Base-by-base conservation (phyloP, 345 rosid genomes). In the Linum lewisii region DNA sequence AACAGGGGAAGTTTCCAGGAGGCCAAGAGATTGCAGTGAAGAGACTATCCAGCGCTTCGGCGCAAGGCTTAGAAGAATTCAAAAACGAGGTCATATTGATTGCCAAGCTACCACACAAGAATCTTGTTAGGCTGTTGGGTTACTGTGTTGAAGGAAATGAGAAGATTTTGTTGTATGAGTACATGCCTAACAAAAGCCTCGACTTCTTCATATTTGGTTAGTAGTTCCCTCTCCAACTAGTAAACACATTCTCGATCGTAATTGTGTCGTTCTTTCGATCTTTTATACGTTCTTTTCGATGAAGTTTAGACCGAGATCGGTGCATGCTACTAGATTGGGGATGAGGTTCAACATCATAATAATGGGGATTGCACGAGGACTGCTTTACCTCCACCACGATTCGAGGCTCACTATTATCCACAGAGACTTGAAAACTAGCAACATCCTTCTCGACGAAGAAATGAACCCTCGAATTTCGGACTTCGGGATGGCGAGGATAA, bases 401-500 rank as follows among this genome's bases (percentile, higher is more conserved):
- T 54, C 57, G 16, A 54, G 57, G 29, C 29, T 54, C 32, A 54
- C 26, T 8, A 54, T 54, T 10, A 54, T 54, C 16, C 57, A 54
- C 26, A 54, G 57, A 54, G 57, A 54, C 29, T 2, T 54, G 29
- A 54, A 54, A 23, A 54, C 57, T 5, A 54, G 57, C 57, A 54
- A 54, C 29, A 23, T 54, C 22, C 26, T 54, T 15, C 57, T 54
- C 7, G 57, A 54, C 26, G 29, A 54, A 5, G 34, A 23, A 24
- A 54, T 54, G 57, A 23, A 22, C 29, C 57, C 57, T 10, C 21
- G 22, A 15, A 22, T 54, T 23, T 54, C 57, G 13, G 57, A 54
- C 16, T 54, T 54, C 23, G 57, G 57, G 1, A 21, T 54, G 57
- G 57, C 57, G 7, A 60, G 59, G 53, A 66, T 66, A 59, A 52